Base-by-base conservation (phyloP, 306 rosid genomes). In the Cyclanthera cordifolia region DNA sequence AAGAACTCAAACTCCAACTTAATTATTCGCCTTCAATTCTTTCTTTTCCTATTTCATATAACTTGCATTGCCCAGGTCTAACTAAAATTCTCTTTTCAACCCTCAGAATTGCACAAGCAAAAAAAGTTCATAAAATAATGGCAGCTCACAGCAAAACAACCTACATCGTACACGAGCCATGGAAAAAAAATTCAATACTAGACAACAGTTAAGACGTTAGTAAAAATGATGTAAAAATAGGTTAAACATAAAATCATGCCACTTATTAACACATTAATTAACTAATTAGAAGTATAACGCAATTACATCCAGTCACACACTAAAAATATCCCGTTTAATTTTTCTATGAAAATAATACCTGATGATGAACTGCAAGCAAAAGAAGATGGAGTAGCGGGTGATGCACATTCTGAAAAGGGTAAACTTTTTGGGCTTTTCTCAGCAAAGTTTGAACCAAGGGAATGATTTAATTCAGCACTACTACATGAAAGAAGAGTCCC, bases 351-450 rank as follows among this genome's bases (percentile, higher is more conserved):
- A 20, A 20, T 50, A 64, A 61, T 76, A 94, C 99, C 99, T 75
- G 97, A 91, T 12, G 96, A 90, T 73, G 99, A 90, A 79, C 99
- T 94, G 79, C 96, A 94, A 49, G 92, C 95, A 81, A 90, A 88
- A 75, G 99, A 86, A 56, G 96, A 94, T 72, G 99, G 99, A 57
- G 97, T 94, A 19, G 96, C 89, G 57, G 99, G 99, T 32, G 97
- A 94, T 67, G 90, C 90, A 77, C 96, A 90, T 50, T 82, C 96
- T 16, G 88, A 75, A 70, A 86, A 83, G 32, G 82, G 85, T 5
- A 69, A 28, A 10, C 76, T 76, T 73, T 81, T 78, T 0, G 95
- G 96, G 73, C 92, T 90, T 85, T 85, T 90, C 52, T 90, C 99
- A 16, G 75, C 71, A 74, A 81, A 69, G 75, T 76, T 82, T 67